Evolutionary conservation across 192 early-diverging fungal species (phyloP).

Genomic region (Funneliformis mosseae): DNA sequence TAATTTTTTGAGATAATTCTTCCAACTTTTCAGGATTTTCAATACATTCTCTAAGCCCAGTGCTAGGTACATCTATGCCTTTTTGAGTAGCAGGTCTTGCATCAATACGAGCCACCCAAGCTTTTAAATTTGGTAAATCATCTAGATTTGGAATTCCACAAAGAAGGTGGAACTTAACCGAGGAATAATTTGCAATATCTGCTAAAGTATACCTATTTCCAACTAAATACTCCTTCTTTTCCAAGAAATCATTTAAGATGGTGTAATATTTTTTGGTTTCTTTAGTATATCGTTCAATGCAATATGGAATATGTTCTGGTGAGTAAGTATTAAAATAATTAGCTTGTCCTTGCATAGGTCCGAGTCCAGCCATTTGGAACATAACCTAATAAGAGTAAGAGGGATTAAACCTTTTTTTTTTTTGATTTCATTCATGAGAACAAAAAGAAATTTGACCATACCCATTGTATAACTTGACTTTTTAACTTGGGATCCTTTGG

Average conservation of each 20-base stretch:
- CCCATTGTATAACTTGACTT: conserved; percentile 54
- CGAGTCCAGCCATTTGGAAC: conserved; percentile 50
- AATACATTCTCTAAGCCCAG: not conserved
- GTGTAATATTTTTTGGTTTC: conserved; percentile 53
- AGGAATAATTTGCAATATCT: conserved; percentile 54
- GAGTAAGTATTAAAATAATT: conserved; percentile 53
- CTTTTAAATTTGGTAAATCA: conserved; percentile 46
- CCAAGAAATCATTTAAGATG: conserved; percentile 40
- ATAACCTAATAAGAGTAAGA: conserved; percentile 33
- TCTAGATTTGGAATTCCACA: conserved; percentile 36
- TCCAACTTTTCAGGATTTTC: not conserved
- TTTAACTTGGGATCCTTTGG: conserved; percentile 48
- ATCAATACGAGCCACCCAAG: conserved; percentile 49
- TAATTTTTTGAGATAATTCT: not conserved
- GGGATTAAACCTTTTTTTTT: not conserved
- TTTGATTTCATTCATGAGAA: too few species aligned
- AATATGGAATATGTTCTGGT: conserved; percentile 57
- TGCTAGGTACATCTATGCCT: conserved; percentile 37
- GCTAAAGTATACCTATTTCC: conserved; percentile 49
- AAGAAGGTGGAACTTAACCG: conserved; percentile 35
- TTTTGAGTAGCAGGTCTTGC: conserved; percentile 41
- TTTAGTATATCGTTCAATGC: conserved; percentile 54
- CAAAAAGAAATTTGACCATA: not conserved
- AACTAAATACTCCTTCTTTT: conserved; percentile 40
- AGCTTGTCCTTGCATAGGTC: conserved; percentile 56